Evolutionary conservation across 768 basidiomycete genomes (phyloP).

Genomic region (Suillus spraguei): DNA sequence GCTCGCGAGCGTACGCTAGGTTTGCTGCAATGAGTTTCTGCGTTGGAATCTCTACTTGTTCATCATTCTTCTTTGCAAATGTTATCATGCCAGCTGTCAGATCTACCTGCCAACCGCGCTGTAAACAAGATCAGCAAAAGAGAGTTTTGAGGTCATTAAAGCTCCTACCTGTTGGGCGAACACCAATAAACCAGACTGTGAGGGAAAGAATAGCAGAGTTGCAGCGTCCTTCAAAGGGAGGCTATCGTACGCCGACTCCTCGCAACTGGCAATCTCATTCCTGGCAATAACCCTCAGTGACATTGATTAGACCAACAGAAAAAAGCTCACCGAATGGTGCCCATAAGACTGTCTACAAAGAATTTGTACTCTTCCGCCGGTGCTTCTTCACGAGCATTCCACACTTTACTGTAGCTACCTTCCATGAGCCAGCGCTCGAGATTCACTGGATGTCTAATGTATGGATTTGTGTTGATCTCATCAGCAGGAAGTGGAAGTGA

Average conservation of each 20-base stretch:
- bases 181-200: constrained; percentile 73
- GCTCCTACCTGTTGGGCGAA: constrained; percentile 80
- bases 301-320: neutral
- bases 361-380: constrained; percentile 94
- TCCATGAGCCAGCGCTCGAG: constrained; percentile 99
- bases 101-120: constrained; percentile 89
- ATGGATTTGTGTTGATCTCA: constrained; percentile 67
- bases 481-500: constrained; percentile 76
- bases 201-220: constrained; percentile 89
- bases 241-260: constrained; percentile 91
- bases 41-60: constrained; percentile 84
- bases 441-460: constrained; percentile 84
- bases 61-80: constrained; percentile 82
- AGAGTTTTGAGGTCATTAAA: neutral
- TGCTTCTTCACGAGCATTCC: constrained; percentile 91
- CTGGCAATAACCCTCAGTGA: constrained; percentile 41
- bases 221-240: constrained; percentile 89
- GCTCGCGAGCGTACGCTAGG: constrained; percentile 79
- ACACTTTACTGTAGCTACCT: constrained; percentile 96
- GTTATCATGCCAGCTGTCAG: constrained; percentile 66
- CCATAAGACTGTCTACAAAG: constrained; percentile 92
- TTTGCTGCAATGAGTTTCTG: constrained; percentile 80
- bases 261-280: constrained; percentile 96
- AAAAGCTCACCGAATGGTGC: constrained; percentile 77
- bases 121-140: constrained; percentile 15